These are phyloP conservation scores for Hanseniaspora sp. DNA, from an alignment of 1,139 yeast species.

Conservation along the genomic window DNA sequence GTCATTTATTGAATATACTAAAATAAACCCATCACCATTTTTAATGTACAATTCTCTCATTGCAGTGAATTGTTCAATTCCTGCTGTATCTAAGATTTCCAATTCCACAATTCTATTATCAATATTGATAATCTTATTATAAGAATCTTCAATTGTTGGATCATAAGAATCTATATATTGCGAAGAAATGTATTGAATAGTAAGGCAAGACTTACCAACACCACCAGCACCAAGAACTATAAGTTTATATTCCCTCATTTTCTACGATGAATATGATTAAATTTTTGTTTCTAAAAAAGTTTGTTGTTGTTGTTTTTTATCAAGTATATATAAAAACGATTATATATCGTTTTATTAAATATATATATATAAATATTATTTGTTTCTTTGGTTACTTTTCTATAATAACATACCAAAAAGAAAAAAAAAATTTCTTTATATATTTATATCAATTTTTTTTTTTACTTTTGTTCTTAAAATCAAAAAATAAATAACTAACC, in stretches of 20 bases:
- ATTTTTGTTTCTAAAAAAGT: no score
- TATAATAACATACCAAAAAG: no score
- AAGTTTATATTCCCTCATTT: conserved; percentile 49
- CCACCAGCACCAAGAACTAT: conserved; percentile 98
- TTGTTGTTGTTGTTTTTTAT: not conserved
- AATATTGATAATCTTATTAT: conserved; percentile 80
- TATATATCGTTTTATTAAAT: no score
- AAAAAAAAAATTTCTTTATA: no score
- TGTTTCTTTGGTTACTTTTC: no score
- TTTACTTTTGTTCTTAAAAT: no score
- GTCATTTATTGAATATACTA: conserved; percentile 85
- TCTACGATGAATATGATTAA: no score
- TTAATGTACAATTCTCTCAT: conserved; percentile 88
- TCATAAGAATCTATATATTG: conserved; percentile 92
- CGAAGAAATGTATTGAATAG: conserved; percentile 81
- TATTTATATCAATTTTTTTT: no score
- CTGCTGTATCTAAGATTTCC: conserved; percentile 93
- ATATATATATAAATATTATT: no score
- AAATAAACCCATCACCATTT: conserved; percentile 71
- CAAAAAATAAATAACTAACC: no score
- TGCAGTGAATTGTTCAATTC: conserved; percentile 93
- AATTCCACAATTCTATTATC: conserved; percentile 87
- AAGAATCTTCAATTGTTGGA: conserved; percentile 95
- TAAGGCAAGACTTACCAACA: conserved; percentile 91
- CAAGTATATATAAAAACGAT: not conserved